Base-by-base conservation (phyloP, 352 stramenopile genomes). In the Globisporangium radiosum region DNA sequence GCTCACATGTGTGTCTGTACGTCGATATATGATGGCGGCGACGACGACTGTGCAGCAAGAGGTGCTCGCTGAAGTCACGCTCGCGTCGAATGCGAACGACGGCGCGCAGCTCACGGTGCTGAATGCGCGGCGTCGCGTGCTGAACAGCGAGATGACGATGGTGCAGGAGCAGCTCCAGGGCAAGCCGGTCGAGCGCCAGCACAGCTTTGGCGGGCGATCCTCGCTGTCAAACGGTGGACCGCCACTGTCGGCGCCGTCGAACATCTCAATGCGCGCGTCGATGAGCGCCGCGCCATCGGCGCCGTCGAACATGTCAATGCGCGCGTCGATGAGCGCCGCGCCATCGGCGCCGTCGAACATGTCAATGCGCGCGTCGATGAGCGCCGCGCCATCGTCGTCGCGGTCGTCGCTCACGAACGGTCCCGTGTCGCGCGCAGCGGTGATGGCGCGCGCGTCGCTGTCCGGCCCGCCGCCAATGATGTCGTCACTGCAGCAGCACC, bases 121-220 rank as follows among this genome's bases (percentile, higher is more conserved):
- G 36, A 83, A 79, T 47, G 73, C 61, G 5, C 76, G 73, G 1
- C 83, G 83, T 42, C 54, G 82, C 5, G 66, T 85, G 45, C 59
- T 93, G 15, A 93, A 93, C 57, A 68, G 88, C 40, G 83, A 93
- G 61, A 86, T 91, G 67, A 80, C 80, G 59, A 61, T 75, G 3
- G 67, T 89, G 17, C 81, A 93, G 58, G 78, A 91, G 19, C 59
- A 65, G 54, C 47, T 65, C 14, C 59, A 56, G 19, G 47, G 53
- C n/a, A 56, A 52, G 38, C 4, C 59, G 4, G 66, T 25, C 25
- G 25, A 25, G 25, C 25, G 25, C 25, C 25, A 25, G 25, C 1
- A 25, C 25, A 25, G 25, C 25, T 25, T 25, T 1, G 25, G 25
- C 25, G 25, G 25, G 25, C 25, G 25, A 25, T 25, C 25, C 25